Evolutionary conservation across 495 filamentous ascomycete species (phyloP).

Genomic region (Bathelium albidoporum): DNA sequence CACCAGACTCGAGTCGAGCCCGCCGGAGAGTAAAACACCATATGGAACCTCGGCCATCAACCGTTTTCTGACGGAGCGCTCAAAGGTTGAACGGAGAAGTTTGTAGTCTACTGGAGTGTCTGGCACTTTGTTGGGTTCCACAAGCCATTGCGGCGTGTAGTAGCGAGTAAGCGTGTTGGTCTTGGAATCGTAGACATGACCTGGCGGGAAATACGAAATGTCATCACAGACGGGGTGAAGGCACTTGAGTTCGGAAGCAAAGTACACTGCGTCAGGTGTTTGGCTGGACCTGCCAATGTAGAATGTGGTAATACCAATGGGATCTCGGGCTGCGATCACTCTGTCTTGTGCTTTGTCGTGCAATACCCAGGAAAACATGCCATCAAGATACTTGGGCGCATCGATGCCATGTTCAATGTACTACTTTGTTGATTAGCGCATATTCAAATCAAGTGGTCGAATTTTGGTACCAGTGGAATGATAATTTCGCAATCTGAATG

Average conservation of each 20-base stretch:
- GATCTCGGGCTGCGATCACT: slow-evolving; percentile 86
- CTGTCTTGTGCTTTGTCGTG: slow-evolving; percentile 90
- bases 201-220: slow-evolving; percentile 87
- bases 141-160: slow-evolving; percentile 82
- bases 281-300: slow-evolving; percentile 83
- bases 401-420: slow-evolving; percentile 88
- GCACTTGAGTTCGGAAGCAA: slow-evolving; percentile 93
- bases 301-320: slow-evolving; percentile 94
- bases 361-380: slow-evolving; percentile 98
- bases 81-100: slow-evolving; percentile 65
- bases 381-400: slow-evolving; percentile 88
- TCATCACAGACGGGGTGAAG: slow-evolving; percentile 90
- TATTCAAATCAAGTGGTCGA: neutral
- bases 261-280: slow-evolving; percentile 79
- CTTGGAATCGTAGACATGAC: slow-evolving; percentile 89
- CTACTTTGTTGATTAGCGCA: slow-evolving; percentile 35
- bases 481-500: slow-evolving; percentile 97
- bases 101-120: slow-evolving; percentile 72
- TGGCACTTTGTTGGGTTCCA: slow-evolving; percentile 67
- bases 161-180: slow-evolving; percentile 73
- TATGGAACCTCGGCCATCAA: slow-evolving; percentile 99
- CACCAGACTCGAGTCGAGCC: slow-evolving; percentile 89
- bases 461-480: slow-evolving; percentile 72
- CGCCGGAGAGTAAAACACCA: slow-evolving; percentile 89
- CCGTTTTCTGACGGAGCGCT: slow-evolving; percentile 87